A percentile compares a stretch with the other conserved stretches of the same genome.
These are phyloP conservation scores for Nakazawaea peltata DNA, from an alignment of 805 yeast species.

Conservation along the genomic window DNA sequence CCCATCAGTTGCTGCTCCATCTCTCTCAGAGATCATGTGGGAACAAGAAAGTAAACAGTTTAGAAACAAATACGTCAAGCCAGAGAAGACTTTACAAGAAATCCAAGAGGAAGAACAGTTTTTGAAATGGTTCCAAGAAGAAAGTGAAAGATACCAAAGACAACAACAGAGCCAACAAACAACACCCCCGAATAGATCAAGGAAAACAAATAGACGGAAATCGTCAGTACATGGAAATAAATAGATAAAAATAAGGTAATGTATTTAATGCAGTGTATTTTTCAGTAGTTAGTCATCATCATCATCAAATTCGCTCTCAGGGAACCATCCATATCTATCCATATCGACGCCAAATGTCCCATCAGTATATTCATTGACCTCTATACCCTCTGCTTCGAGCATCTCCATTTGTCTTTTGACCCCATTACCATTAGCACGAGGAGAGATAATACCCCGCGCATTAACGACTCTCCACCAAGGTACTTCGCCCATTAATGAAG, in stretches of 20 bases:
- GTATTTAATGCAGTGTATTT: too few relatives aligned
- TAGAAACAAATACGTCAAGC: constrained; percentile 22
- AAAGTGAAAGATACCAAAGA: constrained; percentile 57
- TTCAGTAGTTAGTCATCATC: constrained; percentile 12
- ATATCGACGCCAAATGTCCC: constrained; percentile 30
- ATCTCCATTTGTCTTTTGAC: constrained; percentile 37
- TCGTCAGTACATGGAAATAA: background rate
- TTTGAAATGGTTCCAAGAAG: constrained; percentile 83
- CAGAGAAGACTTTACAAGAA: constrained; percentile 49
- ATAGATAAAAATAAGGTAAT: background rate
- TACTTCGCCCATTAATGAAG: constrained; percentile 28
- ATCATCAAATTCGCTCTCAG: too few relatives aligned
- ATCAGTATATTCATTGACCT: constrained; percentile 21
- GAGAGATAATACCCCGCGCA: constrained; percentile 56
- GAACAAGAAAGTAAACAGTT: too few relatives aligned
- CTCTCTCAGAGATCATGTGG: constrained; percentile 35
- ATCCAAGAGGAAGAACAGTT: constrained; percentile 78
- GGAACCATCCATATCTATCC: constrained; percentile 62
- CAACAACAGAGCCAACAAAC: too few relatives aligned
- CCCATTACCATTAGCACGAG: constrained; percentile 31
- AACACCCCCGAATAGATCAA: too few relatives aligned
- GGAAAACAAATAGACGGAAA: constrained; percentile 4
- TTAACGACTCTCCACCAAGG: constrained; percentile 83
- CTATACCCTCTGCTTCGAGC: constrained; percentile 42
- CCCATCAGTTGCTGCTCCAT: constrained; percentile 15